Conservation (phyloP, 2,329 filamentous ascomycete species). For the Calonectria ilicicola region DNA sequence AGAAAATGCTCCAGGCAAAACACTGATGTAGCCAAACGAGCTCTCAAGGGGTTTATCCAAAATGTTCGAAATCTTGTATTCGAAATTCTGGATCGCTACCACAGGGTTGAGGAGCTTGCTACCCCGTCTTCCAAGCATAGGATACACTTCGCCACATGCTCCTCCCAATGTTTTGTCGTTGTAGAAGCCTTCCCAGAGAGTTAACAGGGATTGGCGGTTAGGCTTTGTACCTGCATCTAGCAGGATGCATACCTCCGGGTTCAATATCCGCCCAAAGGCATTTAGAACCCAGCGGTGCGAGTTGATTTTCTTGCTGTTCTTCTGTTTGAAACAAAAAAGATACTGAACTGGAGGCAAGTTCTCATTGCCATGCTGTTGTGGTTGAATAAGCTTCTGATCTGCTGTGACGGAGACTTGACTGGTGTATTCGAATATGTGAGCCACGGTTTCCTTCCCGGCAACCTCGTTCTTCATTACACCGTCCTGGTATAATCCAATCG, state of each 20-base stretch:
- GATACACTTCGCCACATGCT: conserved; percentile 10
- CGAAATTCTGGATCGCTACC: conserved; percentile 12
- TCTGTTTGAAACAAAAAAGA: conserved; percentile 13
- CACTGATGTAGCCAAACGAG: conserved; percentile 3
- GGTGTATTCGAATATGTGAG: conserved; percentile 16
- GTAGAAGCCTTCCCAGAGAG: conserved; percentile 16
- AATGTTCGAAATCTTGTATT: conserved; percentile 13
- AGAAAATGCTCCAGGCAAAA: conserved; percentile 11
- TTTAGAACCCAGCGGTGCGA: conserved; percentile 15
- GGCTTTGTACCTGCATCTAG: conserved; percentile 12
- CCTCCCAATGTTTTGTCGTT: conserved; percentile 16
- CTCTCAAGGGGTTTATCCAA: conserved; percentile 11
- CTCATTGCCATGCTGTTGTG: neutral
- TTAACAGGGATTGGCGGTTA: neutral
- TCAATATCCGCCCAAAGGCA: conserved; percentile 4
- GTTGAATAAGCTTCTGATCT: neutral
- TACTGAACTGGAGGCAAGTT: conserved; percentile 11
- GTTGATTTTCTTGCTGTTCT: conserved; percentile 19
- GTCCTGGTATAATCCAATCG: conserved; percentile 7
- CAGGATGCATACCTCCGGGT: conserved; percentile 6
- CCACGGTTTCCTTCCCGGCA: conserved; percentile 4
- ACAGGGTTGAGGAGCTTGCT: conserved; percentile 8
- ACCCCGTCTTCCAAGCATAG: conserved; percentile 1
- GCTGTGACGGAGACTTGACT: conserved; percentile 10
- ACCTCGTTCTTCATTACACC: conserved; percentile 7